Evolutionary conservation across 2,329 filamentous ascomycete genomes (phyloP).

Genomic region (Neofusicoccum sp.): DNA sequence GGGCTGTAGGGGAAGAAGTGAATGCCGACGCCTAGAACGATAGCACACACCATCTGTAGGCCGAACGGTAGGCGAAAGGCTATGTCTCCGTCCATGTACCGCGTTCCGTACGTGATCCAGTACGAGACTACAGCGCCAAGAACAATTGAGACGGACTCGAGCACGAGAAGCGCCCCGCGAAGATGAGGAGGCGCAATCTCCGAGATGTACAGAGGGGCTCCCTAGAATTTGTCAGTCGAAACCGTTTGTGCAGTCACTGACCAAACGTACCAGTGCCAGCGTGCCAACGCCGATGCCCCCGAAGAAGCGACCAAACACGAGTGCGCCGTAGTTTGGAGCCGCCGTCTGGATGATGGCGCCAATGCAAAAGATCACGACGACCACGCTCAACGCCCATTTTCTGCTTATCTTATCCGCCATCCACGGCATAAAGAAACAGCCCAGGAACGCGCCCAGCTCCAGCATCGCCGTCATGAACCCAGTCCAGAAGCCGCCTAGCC

Average conservation of each 20-base stretch:
- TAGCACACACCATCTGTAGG: constrained; percentile 43
- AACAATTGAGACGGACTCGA: constrained; percentile 44
- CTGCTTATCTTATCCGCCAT: constrained; percentile 44
- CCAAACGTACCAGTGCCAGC: constrained; percentile 22
- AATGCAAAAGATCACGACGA: constrained; percentile 46
- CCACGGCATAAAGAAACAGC: constrained; percentile 35
- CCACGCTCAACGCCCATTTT: constrained; percentile 43
- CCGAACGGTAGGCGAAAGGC: constrained; percentile 49
- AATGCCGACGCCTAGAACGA: constrained; percentile 31
- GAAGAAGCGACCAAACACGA: constrained; percentile 31
- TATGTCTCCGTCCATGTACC: constrained; percentile 44
- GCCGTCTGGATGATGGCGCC: constrained; percentile 44
- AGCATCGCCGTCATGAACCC: constrained; percentile 47
- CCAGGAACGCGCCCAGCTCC: constrained; percentile 42
- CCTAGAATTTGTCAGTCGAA: constrained; percentile 33
- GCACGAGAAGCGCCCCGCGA: constrained; percentile 56
- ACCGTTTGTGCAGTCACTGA: not conserved
- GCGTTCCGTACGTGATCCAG: constrained; percentile 44
- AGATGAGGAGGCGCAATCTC: constrained; percentile 68
- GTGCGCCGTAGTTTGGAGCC: constrained; percentile 29
- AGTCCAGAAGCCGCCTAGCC: constrained; percentile 31
- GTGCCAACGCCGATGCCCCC: constrained; percentile 34
- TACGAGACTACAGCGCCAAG: constrained; percentile 43
- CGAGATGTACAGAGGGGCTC: constrained; percentile 69
- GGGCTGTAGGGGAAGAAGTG: constrained; percentile 34